Percentiles rank a stretch among this genome's conserved stretches.
Conservation (phyloP, 352 stramenopile genomes). For the Phytophthora sojae region DNA sequence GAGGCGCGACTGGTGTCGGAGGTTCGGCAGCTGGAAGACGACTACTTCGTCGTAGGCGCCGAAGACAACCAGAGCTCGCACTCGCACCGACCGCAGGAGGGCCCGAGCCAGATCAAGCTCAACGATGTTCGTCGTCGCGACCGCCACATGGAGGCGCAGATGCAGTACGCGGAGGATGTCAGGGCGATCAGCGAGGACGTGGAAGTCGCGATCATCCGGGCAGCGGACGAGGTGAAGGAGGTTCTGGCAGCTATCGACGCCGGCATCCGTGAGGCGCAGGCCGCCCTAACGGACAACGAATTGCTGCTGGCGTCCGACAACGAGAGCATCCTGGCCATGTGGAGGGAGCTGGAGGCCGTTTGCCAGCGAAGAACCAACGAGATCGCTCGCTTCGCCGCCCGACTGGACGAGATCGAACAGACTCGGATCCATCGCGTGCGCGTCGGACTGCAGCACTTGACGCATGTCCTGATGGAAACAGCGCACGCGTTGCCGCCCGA, state of each 20-base stretch:
- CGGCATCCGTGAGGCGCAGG: slow-evolving; percentile 26
- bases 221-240: slow-evolving; percentile 70
- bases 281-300: slow-evolving; percentile 39
- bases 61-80: slow-evolving; percentile 18
- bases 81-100: background rate
- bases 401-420: slow-evolving; percentile 65
- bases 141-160: slow-evolving; percentile 60
- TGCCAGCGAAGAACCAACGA: slow-evolving; percentile 54
- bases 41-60: slow-evolving; percentile 37
- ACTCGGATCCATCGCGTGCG: slow-evolving; percentile 54
- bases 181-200: slow-evolving; percentile 72
- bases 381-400: slow-evolving; percentile 49
- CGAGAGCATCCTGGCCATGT: slow-evolving; percentile 46
- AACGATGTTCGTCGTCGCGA: slow-evolving; percentile 67
- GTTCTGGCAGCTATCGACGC: slow-evolving; percentile 49
- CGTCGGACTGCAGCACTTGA: slow-evolving; percentile 50
- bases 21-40: slow-evolving; percentile 62
- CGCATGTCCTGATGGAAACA: slow-evolving; percentile 67
- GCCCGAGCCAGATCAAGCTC: slow-evolving; percentile 55
- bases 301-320: slow-evolving; percentile 51
- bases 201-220: slow-evolving; percentile 57
- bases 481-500: slow-evolving; percentile 67
- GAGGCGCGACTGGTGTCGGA: slow-evolving; percentile 56
- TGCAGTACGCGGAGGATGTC: slow-evolving; percentile 55
- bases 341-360: slow-evolving; percentile 47